Evolutionary conservation across 2,329 filamentous ascomycete genomes (phyloP), one percentile per base, ranked within the genome.

Genomic region (Torrubiella hemipterigena): DNA sequence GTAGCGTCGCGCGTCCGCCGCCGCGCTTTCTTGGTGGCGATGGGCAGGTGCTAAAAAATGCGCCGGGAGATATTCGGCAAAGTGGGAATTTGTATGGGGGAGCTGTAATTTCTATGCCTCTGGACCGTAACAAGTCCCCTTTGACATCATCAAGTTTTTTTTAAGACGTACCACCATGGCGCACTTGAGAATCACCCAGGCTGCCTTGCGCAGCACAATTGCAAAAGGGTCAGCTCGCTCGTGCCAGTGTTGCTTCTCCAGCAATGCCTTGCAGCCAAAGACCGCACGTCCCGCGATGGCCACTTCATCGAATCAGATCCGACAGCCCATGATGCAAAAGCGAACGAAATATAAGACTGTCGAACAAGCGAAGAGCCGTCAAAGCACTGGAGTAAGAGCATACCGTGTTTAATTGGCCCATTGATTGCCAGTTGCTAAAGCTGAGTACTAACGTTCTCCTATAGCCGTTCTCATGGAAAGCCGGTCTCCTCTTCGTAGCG

Each of bases 391-490:
- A 34, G 67, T 71, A 63, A 39, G 64, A 41, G 25, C 13, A 17
- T 16, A 13, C 22, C 5, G 9, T 20, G 17, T 15, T 12, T 17
- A 8, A n/a, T n/a, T n/a, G n/a, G n/a, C n/a, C n/a, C n/a, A n/a
- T n/a, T n/a, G n/a, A n/a, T n/a, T n/a, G n/a, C n/a, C n/a, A n/a
- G n/a, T n/a, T 31, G 17, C 37, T 19, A 24, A 29, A 31, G 8
- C 6, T 7, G 7, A 12, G 17, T 44, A 28, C 42, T 33, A 17
- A 19, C 15, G 12, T 24, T 17, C 23, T 16, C 20, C 12, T 18
- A 16, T 39, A 86, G 79, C 91, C 91, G 18, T 96, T 98, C 63
- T 94, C 87, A 32, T 87, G 83, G 75, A 89, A 85, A 59, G 81
- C 89, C 19, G 89, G 85, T 13, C 45, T 86, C 30, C 68, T 98